Evolutionary conservation across 768 basidiomycete species (phyloP).

Genomic region (Lentinula guzmanii): DNA sequence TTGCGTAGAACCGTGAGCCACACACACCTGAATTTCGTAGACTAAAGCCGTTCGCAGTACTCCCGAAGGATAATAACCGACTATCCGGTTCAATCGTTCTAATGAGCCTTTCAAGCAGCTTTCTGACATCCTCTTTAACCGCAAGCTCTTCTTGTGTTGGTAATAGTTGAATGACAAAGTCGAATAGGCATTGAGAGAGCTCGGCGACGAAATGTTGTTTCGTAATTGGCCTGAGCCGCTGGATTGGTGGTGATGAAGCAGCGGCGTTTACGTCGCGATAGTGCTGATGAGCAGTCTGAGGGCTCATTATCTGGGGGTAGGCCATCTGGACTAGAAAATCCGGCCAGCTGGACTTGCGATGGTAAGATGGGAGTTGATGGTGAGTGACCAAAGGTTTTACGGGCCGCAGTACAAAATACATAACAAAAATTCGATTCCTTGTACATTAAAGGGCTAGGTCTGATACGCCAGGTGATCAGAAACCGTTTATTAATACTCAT

Average conservation of each 20-base stretch:
- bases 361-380: background rate
- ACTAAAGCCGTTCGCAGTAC: slow-evolving; percentile 96
- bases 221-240: slow-evolving; percentile 27
- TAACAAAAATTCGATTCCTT: background rate
- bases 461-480: no score
- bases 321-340: slow-evolving; percentile 25
- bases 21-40: slow-evolving; percentile 83
- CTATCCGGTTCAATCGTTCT: slow-evolving; percentile 91
- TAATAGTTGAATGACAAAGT: slow-evolving; percentile 89
- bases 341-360: slow-evolving; percentile 1
- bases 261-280: slow-evolving; percentile 22
- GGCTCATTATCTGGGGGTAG: slow-evolving; percentile 33
- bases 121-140: slow-evolving; percentile 94
- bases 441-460: no score
- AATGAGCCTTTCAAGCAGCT: slow-evolving; percentile 91
- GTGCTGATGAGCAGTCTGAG: slow-evolving; percentile 18
- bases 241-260: slow-evolving; percentile 12
- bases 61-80: slow-evolving; percentile 89
- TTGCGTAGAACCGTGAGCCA: background rate
- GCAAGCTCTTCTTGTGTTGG: slow-evolving; percentile 87
- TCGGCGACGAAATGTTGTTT: slow-evolving; percentile 69
- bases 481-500: no score
- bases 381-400: background rate
- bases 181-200: slow-evolving; percentile 86
- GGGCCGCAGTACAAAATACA: background rate